Conservation (phyloP, 2,329 filamentous ascomycete genomes). For the Cryphonectria parasitica region DNA sequence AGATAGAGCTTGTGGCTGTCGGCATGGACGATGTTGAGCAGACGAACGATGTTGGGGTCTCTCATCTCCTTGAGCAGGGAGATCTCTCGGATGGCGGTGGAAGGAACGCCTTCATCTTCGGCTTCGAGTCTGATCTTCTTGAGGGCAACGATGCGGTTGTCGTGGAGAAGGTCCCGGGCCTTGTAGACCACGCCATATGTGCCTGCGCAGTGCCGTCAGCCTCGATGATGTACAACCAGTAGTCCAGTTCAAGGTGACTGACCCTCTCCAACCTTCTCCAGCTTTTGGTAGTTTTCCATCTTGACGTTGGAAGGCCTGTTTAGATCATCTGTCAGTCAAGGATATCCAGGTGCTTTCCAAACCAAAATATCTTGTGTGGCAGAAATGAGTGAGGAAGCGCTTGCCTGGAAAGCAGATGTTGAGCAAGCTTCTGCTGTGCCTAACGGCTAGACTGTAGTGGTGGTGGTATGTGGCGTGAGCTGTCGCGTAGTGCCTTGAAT, state of each 20-base stretch:
- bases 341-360: background rate
- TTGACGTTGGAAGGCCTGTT: slow-evolving; percentile 13
- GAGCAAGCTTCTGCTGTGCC: background rate
- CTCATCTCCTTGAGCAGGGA: slow-evolving; percentile 91
- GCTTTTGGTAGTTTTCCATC: slow-evolving; percentile 70
- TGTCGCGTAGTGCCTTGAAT: background rate
- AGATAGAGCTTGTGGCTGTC: slow-evolving; percentile 92
- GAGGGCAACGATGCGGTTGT: slow-evolving; percentile 80
- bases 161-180: slow-evolving; percentile 77
- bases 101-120: slow-evolving; percentile 88
- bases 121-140: slow-evolving; percentile 93
- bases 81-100: slow-evolving; percentile 89
- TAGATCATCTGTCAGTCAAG: slow-evolving; percentile 10
- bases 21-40: slow-evolving; percentile 87
- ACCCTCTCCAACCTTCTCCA: slow-evolving; percentile 83
- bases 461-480: background rate
- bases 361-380: background rate
- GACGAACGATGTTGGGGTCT: slow-evolving; percentile 82
- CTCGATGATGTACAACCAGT: background rate
- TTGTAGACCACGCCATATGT: slow-evolving; percentile 95
- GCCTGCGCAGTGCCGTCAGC: slow-evolving; percentile 53
- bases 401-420: background rate
- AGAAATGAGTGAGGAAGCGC: background rate
- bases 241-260: slow-evolving; percentile 35
- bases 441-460: background rate